Conservation (phyloP, 352 stramenopile genomes). For the Globisporangium cylindrosporum region DNA sequence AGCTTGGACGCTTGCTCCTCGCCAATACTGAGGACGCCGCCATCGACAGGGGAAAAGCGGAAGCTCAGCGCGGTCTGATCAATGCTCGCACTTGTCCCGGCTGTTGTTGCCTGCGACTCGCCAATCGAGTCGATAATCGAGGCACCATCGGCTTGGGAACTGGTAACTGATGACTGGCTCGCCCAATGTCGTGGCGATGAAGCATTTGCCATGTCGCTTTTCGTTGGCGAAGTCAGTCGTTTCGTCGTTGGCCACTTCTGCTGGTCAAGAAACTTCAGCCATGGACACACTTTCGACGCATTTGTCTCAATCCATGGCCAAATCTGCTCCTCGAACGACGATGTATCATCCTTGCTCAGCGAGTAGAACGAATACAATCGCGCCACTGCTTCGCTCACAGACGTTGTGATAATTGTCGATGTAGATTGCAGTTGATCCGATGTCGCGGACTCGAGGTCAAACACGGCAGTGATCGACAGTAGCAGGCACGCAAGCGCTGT, state of each 20-base stretch:
- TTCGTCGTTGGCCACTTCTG: conserved; percentile 66
- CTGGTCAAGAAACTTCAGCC: conserved; percentile 68
- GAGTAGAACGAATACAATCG: conserved; percentile 47
- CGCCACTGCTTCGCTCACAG: conserved; percentile 45
- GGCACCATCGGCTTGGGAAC: conserved; percentile 16
- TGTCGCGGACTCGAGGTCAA: conserved; percentile 55
- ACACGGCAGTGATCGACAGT: conserved; percentile 54
- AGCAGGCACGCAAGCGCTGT: conserved; percentile 49
- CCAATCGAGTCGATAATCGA: conserved; percentile 13
- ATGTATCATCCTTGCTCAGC: conserved; percentile 30
- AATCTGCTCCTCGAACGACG: conserved; percentile 36
- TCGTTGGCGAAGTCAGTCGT: conserved; percentile 32
- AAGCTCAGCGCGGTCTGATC: conserved; percentile 44
- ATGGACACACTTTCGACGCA: conserved; percentile 46
- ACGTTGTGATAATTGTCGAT: conserved; percentile 54
- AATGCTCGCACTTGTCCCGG: conserved; percentile 11
- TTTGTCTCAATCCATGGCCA: conserved; percentile 71
- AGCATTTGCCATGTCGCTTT: conserved; percentile 13
- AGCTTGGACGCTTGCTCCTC: conserved; percentile 57
- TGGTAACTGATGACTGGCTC: conserved; percentile 13
- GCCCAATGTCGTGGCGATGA: conserved; percentile 15
- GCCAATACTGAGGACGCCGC: conserved; percentile 51
- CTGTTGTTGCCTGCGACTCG: conserved; percentile 21
- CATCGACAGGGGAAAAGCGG: conserved; percentile 67
- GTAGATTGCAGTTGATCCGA: conserved; percentile 53